phyloP scores from a whole-genome alignment of 192 early-diverging fungal genomes.

The Backusella psychrophila region DNA sequence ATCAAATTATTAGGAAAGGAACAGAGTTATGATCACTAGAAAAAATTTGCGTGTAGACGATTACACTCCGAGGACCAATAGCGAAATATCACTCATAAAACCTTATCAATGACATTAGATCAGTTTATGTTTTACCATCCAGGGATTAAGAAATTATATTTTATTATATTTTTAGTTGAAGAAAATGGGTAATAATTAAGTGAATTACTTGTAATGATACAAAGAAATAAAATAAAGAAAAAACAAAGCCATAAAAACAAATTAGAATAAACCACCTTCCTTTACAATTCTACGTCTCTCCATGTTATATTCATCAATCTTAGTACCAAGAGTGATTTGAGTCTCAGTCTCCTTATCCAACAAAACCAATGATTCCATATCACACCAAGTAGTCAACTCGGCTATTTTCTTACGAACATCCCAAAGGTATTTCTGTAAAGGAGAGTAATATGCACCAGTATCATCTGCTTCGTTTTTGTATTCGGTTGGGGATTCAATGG shows the following conservation, averaged over 20 bases:
- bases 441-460: constrained; percentile 33
- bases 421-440: constrained; percentile 38
- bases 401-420: constrained; percentile 25
- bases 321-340: constrained; percentile 9
- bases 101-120: not conserved
- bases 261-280: not conserved
- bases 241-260: constrained; percentile 7
- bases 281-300: constrained; percentile 33
- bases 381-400: constrained; percentile 27
- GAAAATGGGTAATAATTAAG: not conserved
- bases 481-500: constrained; percentile 18
- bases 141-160: not conserved
- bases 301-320: constrained; percentile 23
- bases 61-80: not conserved
- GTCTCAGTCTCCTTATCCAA: not conserved
- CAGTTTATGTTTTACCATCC: not conserved
- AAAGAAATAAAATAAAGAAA: not conserved
- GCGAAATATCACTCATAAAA: not conserved
- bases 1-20: too few species aligned
- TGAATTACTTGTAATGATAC: not conserved
- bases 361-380: constrained; percentile 8
- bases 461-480: constrained; percentile 27
- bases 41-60: not conserved
- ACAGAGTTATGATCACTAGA: not conserved
- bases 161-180: not conserved